Evolutionary conservation across 1,284 basidiomycete species (phyloP).

Genomic region (Ustilago loliicola): DNA sequence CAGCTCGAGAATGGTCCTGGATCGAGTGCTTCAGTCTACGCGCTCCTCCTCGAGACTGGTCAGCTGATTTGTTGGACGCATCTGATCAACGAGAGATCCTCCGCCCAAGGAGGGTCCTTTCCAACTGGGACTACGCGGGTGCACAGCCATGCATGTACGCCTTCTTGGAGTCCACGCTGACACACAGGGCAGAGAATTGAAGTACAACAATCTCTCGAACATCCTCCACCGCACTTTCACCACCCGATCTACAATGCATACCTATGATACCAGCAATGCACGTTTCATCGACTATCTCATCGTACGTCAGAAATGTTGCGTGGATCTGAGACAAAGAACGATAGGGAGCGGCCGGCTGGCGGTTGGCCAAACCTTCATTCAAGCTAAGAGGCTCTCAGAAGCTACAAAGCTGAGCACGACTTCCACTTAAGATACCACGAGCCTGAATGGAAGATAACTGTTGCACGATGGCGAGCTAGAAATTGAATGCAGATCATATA

Average conservation of each 20-base stretch:
- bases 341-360: too few relatives aligned
- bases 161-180: conserved; percentile 27
- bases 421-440: neutral
- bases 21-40: conserved; percentile 28
- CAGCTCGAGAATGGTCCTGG: conserved; percentile 36
- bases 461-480: neutral
- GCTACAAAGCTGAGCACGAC: neutral
- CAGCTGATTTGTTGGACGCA: conserved; percentile 22
- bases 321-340: too few relatives aligned
- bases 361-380: too few relatives aligned
- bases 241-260: neutral
- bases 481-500: conserved; percentile 8
- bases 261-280: neutral
- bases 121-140: too few relatives aligned
- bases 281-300: neutral
- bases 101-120: neutral
- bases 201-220: neutral
- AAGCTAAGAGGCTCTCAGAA: too few relatives aligned
- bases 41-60: conserved; percentile 39
- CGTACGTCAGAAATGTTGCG: too few relatives aligned
- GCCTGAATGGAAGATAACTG: neutral
- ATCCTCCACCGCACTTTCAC: neutral
- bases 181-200: conserved; percentile 20
- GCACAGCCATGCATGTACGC: conserved; percentile 9
- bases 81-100: neutral